These are phyloP conservation scores for Wickerhamiella sergipiensis DNA, from an alignment of 805 yeast species.

Conservation along the genomic window DNA sequence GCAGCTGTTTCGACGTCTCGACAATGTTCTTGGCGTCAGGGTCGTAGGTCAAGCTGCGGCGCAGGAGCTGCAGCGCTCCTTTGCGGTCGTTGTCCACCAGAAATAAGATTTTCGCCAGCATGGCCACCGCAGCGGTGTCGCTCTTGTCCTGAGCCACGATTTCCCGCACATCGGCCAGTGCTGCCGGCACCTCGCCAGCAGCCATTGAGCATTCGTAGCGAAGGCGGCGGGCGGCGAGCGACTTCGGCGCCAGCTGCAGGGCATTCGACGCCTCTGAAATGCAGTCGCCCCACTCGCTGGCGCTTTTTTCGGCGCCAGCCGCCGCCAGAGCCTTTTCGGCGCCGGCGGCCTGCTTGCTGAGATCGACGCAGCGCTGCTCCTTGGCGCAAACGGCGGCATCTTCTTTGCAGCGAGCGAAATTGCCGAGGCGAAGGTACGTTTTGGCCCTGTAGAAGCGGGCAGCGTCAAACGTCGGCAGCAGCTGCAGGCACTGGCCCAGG, in stretches of 20 bases:
- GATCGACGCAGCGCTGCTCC: conserved; percentile 15
- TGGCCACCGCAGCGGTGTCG: conserved; percentile 20
- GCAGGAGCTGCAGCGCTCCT: conserved; percentile 36
- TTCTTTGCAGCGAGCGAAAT: conserved; percentile 14
- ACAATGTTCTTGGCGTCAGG: conserved; percentile 58
- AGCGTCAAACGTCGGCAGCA: conserved; percentile 24
- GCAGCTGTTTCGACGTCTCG: conserved; percentile 20
- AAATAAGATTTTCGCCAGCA: conserved; percentile 34
- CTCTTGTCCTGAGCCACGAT: conserved; percentile 18
- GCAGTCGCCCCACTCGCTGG: conserved; percentile 16
- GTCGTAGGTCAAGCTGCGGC: conserved; percentile 63
- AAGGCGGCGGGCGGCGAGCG: conserved; percentile 15
- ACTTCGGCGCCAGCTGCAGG: conserved; percentile 20
- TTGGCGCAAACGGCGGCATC: conserved; percentile 10
- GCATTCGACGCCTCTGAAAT: conserved; percentile 17
- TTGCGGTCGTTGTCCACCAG: conserved; percentile 31
- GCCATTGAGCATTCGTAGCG: conserved; percentile 25
- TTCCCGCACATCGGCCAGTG: conserved; percentile 24
- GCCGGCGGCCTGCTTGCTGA: conserved; percentile 9
- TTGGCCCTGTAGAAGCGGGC: conserved; percentile 25
- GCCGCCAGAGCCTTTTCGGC: conserved; percentile 4
- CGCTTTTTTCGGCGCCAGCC: conserved; percentile 10
- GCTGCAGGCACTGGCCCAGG: conserved; percentile 21
- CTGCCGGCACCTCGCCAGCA: conserved; percentile 21
- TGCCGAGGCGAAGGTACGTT: conserved; percentile 23